Evolutionary conservation across 2,329 filamentous ascomycete species (phyloP).

Genomic region (Penicillium sp.): DNA sequence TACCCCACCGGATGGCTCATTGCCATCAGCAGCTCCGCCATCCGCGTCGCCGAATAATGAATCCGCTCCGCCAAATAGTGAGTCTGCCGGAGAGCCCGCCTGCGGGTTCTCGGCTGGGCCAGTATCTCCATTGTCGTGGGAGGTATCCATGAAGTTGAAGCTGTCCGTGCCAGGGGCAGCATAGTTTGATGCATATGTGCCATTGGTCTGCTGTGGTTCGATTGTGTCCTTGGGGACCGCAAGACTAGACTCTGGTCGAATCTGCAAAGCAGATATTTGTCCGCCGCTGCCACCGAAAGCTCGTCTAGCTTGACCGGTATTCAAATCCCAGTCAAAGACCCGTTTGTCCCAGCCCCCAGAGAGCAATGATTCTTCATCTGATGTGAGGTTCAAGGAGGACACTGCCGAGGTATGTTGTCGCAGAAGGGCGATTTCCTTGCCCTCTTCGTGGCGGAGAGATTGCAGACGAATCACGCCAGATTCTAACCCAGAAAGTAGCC

Average conservation of each 20-base stretch:
- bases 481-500: slow-evolving; percentile 87
- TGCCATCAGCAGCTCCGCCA: slow-evolving; percentile 50
- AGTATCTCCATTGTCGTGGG: slow-evolving; percentile 36
- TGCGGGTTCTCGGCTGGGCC: slow-evolving; percentile 57
- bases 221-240: slow-evolving; percentile 72
- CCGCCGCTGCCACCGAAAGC: slow-evolving; percentile 74
- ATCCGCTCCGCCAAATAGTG: slow-evolving; percentile 79
- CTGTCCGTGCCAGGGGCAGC: slow-evolving; percentile 60
- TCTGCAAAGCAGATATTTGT: slow-evolving; percentile 86
- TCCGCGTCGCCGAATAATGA: slow-evolving; percentile 86
- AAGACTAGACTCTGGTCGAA: slow-evolving; percentile 72
- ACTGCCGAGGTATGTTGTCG: slow-evolving; percentile 88
- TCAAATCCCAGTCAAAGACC: slow-evolving; percentile 91
- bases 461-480: slow-evolving; percentile 91
- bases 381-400: slow-evolving; percentile 76
- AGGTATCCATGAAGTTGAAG: slow-evolving; percentile 45
- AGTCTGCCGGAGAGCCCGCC: slow-evolving; percentile 68
- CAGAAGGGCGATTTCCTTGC: slow-evolving; percentile 79
- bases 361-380: slow-evolving; percentile 82
- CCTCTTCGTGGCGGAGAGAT: slow-evolving; percentile 90
- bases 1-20: slow-evolving; percentile 54
- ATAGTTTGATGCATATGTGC: slow-evolving; percentile 77
- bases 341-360: slow-evolving; percentile 97
- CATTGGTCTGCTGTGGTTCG: slow-evolving; percentile 53
- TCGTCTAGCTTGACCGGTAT: slow-evolving; percentile 75